Evolutionary conservation across 495 filamentous ascomycete genomes (phyloP).

Genomic region (Cenococcum geophilum): DNA sequence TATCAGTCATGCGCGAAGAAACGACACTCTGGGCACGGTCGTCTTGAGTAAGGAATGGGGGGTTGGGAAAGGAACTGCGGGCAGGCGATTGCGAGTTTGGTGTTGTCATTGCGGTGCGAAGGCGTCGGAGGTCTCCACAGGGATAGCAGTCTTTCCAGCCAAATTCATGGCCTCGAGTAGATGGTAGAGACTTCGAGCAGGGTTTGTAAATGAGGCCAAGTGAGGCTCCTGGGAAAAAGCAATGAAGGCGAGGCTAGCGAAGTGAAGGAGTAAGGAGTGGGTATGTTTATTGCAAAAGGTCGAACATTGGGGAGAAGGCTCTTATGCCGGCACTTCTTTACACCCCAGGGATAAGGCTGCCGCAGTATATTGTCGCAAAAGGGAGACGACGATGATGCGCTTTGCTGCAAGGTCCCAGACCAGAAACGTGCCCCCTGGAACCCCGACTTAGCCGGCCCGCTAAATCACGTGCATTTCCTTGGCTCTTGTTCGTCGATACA

Average conservation of each 20-base stretch:
- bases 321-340: neutral
- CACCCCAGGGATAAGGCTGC: neutral
- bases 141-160: slow-evolving; percentile 5
- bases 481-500: neutral
- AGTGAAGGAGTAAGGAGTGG: neutral
- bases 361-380: slow-evolving; percentile 4
- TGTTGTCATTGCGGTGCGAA: slow-evolving; percentile 27
- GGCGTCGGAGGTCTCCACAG: slow-evolving; percentile 24
- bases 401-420: slow-evolving; percentile 13
- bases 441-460: neutral
- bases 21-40: slow-evolving; percentile 55
- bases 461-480: neutral
- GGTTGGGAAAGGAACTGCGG: slow-evolving; percentile 32
- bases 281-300: neutral
- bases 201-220: slow-evolving; percentile 13
- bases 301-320: neutral
- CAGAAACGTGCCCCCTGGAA: neutral
- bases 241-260: neutral
- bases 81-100: slow-evolving; percentile 8
- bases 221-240: neutral
- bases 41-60: slow-evolving; percentile 25
- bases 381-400: slow-evolving; percentile 2
- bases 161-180: slow-evolving; percentile 25
- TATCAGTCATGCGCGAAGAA: slow-evolving; percentile 83
- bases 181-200: neutral